phyloP scores from a whole-genome alignment of 768 basidiomycete species.

The Daedaleopsis sinensis region DNA sequence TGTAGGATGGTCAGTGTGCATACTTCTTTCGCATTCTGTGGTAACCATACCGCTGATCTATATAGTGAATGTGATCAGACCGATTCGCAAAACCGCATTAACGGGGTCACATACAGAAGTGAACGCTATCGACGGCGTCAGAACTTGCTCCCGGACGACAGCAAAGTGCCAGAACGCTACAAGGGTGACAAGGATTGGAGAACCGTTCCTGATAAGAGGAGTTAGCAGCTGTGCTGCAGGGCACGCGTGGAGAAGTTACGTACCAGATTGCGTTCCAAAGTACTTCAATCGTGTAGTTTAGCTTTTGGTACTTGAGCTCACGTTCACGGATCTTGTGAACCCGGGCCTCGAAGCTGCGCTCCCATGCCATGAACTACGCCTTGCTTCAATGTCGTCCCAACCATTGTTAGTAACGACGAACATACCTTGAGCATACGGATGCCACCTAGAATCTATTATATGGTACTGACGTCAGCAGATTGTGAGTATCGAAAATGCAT shows the following conservation, averaged over 20 bases:
- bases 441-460: constrained; percentile 73
- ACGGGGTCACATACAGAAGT: constrained; percentile 42
- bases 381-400: background rate
- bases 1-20: constrained; percentile 24
- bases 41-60: constrained; percentile 45
- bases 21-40: background rate
- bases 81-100: background rate
- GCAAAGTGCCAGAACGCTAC: constrained; percentile 65
- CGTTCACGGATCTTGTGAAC: constrained; percentile 75
- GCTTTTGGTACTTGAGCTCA: constrained; percentile 81
- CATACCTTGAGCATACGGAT: constrained; percentile 82
- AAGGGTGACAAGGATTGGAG: constrained; percentile 54
- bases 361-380: constrained; percentile 86
- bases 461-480: background rate
- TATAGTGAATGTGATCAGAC: constrained; percentile 14
- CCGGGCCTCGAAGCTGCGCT: constrained; percentile 82
- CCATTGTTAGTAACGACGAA: background rate
- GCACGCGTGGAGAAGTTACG: constrained; percentile 1
- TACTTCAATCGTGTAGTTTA: constrained; percentile 85
- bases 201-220: constrained; percentile 36
- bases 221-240: background rate
- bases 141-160: constrained; percentile 62
- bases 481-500: background rate
- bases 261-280: constrained; percentile 61
- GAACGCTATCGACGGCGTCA: constrained; percentile 88